Conservation (phyloP, 805 yeast species). For the Ogataea zsoltii region DNA sequence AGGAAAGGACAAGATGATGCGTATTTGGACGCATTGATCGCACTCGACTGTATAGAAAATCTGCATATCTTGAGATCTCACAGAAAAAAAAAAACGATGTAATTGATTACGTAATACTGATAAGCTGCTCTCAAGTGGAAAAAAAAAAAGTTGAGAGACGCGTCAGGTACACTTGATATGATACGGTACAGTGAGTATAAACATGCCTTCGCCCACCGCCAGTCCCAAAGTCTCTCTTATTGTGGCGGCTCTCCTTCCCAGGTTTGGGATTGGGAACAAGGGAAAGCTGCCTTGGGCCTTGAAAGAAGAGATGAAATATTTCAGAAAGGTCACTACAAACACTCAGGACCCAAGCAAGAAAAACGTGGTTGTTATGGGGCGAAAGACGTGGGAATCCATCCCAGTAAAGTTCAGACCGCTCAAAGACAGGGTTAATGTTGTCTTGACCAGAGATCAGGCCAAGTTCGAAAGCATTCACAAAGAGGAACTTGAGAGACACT, state of each 20-base stretch:
- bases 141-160: neutral
- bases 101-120: neutral
- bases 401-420: constrained; percentile 84
- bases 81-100: neutral
- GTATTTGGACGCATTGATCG: constrained; percentile 82
- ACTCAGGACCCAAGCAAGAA: constrained; percentile 33
- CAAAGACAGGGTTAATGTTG: constrained; percentile 70
- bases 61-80: neutral
- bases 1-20: constrained; percentile 92
- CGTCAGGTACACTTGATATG: neutral
- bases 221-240: constrained; percentile 55
- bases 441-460: constrained; percentile 56
- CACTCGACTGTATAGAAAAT: constrained; percentile 3
- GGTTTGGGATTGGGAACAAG: constrained; percentile 78
- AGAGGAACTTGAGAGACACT: constrained; percentile 25
- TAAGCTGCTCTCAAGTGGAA: neutral
- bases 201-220: constrained; percentile 3
- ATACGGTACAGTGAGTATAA: neutral
- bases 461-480: constrained; percentile 26
- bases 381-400: constrained; percentile 94
- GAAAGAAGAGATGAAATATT: constrained; percentile 81
- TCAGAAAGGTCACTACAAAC: constrained; percentile 67
- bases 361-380: constrained; percentile 93
- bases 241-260: constrained; percentile 84
- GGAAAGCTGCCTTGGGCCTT: constrained; percentile 90